Evolutionary conservation across 2,329 filamentous ascomycete genomes (phyloP), one percentile per base, ranked within the genome.

Genomic region (Phymatotrichopsis omnivora): DNA sequence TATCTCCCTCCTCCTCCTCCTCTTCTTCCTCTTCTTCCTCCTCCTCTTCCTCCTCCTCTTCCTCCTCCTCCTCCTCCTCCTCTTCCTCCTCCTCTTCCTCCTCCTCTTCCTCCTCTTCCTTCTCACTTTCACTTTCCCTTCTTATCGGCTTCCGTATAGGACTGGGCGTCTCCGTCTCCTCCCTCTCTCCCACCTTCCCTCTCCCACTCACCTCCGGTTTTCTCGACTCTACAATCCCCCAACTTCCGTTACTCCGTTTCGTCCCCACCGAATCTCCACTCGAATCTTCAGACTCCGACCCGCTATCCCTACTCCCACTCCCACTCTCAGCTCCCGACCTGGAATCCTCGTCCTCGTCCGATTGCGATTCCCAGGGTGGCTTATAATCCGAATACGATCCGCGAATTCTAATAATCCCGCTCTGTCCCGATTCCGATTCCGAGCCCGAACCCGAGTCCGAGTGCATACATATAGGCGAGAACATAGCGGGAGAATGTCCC

Each of bases 111-210:
- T 33, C 35, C 17, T 23, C 25, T n/a, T 19, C 28, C 23, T 16
- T 30, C 3, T 29, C 36, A 7, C 11, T 19, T 10, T 41, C 35
- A 3, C 12, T 11, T 8, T 22, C 8, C 28, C 16, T 12, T 32
- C 11, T 7, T 27, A n/a, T 40, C 37, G 37, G n/a, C 37, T 7
- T 37, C 34, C 10, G 34, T 23, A 16, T 19, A 19, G 7, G 34
- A 19, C 14, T 20, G 19, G 12, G 27, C 34, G 34, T n/a, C 19
- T 5, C 28, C 33, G 23, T 47, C 42, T 50, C 17, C 38, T 47
- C 34, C 44, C 38, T 10, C 43, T 47, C 16, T 35, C 30, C 7
- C 33, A 34, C 31, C n/a, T 14, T 34, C 27, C 20, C 20, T 17
- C 31, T 16, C n/a, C 20, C 20, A n/a, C 20, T 34, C 31, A 34